Conservation (phyloP, 1,284 basidiomycete species). For the Coriolopsis trogii region DNA sequence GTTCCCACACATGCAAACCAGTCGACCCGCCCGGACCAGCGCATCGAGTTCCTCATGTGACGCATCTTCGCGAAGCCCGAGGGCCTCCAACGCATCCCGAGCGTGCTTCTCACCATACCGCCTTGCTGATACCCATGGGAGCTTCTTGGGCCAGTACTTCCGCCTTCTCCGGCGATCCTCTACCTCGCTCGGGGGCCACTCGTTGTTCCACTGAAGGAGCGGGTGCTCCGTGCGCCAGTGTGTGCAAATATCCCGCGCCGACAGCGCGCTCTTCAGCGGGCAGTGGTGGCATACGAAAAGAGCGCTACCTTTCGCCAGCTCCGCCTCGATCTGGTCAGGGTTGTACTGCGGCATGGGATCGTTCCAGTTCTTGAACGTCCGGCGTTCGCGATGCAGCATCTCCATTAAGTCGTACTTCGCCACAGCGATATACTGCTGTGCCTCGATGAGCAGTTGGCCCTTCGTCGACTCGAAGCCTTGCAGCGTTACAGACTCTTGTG, state of each 20-base stretch:
- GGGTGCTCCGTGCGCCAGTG: constrained; percentile 8
- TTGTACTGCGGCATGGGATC: background rate
- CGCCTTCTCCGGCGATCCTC: background rate
- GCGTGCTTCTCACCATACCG: background rate
- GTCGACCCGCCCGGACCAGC: background rate
- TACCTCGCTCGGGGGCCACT: background rate
- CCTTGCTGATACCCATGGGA: background rate
- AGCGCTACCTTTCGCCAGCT: background rate
- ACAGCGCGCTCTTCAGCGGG: background rate
- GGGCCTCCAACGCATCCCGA: background rate
- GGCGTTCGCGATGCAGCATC: background rate
- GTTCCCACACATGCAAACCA: constrained; percentile 2
- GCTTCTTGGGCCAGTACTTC: background rate
- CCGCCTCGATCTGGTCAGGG: too few relatives aligned
- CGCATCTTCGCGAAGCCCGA: background rate
- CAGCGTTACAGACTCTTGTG: background rate
- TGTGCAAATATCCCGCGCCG: background rate
- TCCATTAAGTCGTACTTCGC: background rate
- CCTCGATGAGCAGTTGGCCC: background rate
- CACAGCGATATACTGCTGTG: background rate
- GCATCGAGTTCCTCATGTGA: background rate
- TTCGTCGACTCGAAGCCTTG: background rate
- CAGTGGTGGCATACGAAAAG: constrained; percentile 5
- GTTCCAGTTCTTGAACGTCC: background rate
- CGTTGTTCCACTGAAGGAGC: constrained; percentile 4